A percentile compares a stretch with the other conserved stretches of the same genome.
phyloP scores from a whole-genome alignment of 768 basidiomycete genomes.

The Hortiboletus campestris region DNA sequence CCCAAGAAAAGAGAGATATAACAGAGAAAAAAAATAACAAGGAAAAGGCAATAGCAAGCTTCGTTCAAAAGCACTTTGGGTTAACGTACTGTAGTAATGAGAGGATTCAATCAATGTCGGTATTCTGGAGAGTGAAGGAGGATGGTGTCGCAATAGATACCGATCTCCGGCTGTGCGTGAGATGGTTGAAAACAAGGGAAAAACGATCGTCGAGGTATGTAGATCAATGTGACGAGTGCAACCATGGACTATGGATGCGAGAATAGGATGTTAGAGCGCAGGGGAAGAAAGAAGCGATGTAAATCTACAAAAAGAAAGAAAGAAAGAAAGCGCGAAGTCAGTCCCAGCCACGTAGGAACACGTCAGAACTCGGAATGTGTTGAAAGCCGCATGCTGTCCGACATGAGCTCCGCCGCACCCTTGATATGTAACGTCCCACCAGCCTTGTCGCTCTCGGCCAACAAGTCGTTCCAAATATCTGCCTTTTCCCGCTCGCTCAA shows the following conservation, averaged over 20 bases:
- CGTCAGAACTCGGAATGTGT: constrained; percentile 20
- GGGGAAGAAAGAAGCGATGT: not conserved
- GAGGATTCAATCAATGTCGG: not conserved
- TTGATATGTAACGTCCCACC: constrained; percentile 69
- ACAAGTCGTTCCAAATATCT: constrained; percentile 65
- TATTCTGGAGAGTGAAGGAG: not conserved
- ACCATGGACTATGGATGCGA: not conserved
- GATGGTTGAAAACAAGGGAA: not conserved
- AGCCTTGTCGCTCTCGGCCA: constrained; percentile 63
- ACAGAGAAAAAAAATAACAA: not conserved
- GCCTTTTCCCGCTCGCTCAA: constrained; percentile 71
- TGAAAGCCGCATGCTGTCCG: constrained; percentile 43
- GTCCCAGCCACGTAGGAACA: not conserved
- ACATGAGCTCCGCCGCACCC: constrained; percentile 38
- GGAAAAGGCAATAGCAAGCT: not conserved
- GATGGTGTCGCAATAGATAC: constrained; percentile 6
- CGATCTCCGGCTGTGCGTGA: constrained; percentile 4
- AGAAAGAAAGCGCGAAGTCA: not conserved
- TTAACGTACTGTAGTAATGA: constrained; percentile 2
- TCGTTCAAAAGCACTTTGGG: not conserved
- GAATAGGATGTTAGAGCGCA: not conserved
- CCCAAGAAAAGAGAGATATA: not conserved
- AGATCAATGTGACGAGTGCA: not conserved
- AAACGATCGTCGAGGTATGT: not conserved
- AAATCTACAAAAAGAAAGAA: not conserved